Evolutionary conservation across 2,329 filamentous ascomycete species (phyloP).

Genomic region (Rhinocladiella mackenziei): DNA sequence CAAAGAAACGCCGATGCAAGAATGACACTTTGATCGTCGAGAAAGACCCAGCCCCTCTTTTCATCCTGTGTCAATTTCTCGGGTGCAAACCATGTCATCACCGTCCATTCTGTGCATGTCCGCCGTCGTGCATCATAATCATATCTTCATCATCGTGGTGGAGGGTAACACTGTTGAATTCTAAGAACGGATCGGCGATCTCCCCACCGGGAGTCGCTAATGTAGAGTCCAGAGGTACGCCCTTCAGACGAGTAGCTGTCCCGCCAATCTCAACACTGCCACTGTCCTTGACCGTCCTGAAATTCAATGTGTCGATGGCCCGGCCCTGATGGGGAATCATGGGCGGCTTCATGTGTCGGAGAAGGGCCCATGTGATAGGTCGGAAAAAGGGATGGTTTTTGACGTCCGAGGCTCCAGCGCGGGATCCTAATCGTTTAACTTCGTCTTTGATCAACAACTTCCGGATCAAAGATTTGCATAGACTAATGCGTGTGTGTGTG

Average conservation of each 20-base stretch:
- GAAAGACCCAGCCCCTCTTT: neutral
- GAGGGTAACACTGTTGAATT: slow-evolving; percentile 96
- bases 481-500: slow-evolving; percentile 51
- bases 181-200: slow-evolving; percentile 84
- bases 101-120: slow-evolving; percentile 18
- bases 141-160: slow-evolving; percentile 87
- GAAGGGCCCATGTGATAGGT: slow-evolving; percentile 90
- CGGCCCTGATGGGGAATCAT: slow-evolving; percentile 90
- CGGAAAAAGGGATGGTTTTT: slow-evolving; percentile 96
- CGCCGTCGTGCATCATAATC: slow-evolving; percentile 24
- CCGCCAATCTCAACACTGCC: slow-evolving; percentile 72
- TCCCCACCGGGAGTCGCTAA: slow-evolving; percentile 81
- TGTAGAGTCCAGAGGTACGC: slow-evolving; percentile 81
- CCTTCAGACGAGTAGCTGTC: slow-evolving; percentile 55
- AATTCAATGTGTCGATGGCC: slow-evolving; percentile 91
- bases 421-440: slow-evolving; percentile 83
- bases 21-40: too few species aligned
- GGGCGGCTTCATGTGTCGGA: slow-evolving; percentile 95
- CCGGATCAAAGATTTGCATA: slow-evolving; percentile 93
- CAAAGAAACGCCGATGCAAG: slow-evolving; percentile 16
- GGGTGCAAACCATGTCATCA: slow-evolving; percentile 9
- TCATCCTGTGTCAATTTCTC: neutral
- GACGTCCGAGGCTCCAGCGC: slow-evolving; percentile 93
- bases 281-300: slow-evolving; percentile 96
- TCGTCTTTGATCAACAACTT: slow-evolving; percentile 98